Evolutionary conservation across 2,329 filamentous ascomycete genomes (phyloP).

Genomic region (Setomelanomma holmii): DNA sequence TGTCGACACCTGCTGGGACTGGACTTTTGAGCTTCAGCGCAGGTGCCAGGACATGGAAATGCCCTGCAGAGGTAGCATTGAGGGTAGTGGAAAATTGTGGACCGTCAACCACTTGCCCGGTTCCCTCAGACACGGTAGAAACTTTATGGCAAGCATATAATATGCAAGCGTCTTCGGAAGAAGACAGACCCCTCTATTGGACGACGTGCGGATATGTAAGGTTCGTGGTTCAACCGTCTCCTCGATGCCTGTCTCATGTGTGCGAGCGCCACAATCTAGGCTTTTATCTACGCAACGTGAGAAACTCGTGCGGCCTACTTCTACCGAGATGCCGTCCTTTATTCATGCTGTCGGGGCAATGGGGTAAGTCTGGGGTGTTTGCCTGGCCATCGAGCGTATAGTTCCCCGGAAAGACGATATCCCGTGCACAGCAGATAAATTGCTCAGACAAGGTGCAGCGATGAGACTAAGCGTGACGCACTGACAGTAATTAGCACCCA

Average conservation of each 20-base stretch:
- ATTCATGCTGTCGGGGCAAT: not conserved
- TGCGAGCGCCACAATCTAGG: not conserved
- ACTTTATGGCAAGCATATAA: not conserved
- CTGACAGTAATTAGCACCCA: constrained; percentile 1
- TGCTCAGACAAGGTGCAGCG: constrained; percentile 11
- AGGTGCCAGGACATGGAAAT: not conserved
- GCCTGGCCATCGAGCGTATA: not conserved
- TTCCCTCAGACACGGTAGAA: not conserved
- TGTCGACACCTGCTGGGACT: not conserved
- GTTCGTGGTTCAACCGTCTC: no score
- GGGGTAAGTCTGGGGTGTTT: constrained; percentile 4
- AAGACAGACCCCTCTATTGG: no score
- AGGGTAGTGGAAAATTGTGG: not conserved
- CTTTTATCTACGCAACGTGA: not conserved
- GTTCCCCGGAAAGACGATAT: constrained; percentile 12
- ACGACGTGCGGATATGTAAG: no score
- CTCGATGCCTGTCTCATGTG: no score
- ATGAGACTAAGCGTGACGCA: constrained; percentile 7
- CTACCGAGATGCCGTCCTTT: not conserved
- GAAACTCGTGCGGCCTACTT: not conserved
- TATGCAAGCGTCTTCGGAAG: no score
- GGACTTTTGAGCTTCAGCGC: not conserved
- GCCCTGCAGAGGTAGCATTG: constrained; percentile 2
- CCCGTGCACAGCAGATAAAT: constrained; percentile 15
- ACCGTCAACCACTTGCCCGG: not conserved